These are phyloP conservation scores for Aspergillus sojae DNA, from an alignment of 2,329 filamentous ascomycete genomes.

Conservation along the genomic window DNA sequence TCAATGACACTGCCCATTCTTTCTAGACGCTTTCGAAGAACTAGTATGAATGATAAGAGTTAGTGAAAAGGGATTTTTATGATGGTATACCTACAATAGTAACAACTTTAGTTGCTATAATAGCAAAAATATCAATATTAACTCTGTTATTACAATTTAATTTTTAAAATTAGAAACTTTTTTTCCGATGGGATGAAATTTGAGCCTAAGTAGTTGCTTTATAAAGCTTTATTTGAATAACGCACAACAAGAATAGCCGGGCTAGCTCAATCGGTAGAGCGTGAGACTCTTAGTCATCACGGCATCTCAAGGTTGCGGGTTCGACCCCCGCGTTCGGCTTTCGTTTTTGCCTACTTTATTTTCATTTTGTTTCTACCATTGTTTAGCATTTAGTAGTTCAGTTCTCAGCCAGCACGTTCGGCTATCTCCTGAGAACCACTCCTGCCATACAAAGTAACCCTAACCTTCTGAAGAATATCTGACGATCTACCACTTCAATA, in stretches of 20 bases:
- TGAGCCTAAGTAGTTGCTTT: no score
- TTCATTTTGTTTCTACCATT: not conserved
- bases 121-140: no score
- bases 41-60: not conserved
- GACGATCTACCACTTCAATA: not conserved
- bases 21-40: not conserved
- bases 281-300: slow-evolving; percentile 49
- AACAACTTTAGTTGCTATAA: no score
- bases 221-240: no score
- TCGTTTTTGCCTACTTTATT: not conserved
- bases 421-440: not conserved
- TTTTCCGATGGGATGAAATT: no score
- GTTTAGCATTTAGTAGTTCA: not conserved
- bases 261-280: slow-evolving; percentile 57
- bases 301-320: slow-evolving; percentile 43
- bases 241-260: slow-evolving; percentile 30
- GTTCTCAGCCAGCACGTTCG: not conserved
- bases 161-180: no score
- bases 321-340: slow-evolving; percentile 46
- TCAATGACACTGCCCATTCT: not conserved
- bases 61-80: no score
- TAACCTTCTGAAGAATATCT: not conserved
- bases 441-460: not conserved
- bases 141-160: no score
- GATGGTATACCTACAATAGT: no score